These are phyloP conservation scores for Macadamia tetraphylla DNA, from an alignment of 164 flowering plant species.

Conservation along the genomic window DNA sequence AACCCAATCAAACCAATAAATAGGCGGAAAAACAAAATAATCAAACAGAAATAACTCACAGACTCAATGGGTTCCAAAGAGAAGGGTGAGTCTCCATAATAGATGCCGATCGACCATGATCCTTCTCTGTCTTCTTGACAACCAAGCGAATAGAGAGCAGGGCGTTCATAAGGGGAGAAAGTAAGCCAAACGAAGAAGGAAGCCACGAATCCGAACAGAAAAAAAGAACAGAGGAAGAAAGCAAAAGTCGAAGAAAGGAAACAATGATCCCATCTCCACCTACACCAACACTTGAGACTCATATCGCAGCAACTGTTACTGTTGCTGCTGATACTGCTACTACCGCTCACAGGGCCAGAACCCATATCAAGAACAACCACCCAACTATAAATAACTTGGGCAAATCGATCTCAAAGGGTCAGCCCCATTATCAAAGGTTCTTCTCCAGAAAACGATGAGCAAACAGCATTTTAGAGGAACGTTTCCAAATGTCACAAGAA, in stretches of 20 bases:
- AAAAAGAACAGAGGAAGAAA: conserved; percentile 31
- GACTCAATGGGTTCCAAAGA: conserved; percentile 69
- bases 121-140: conserved; percentile 81
- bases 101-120: conserved; percentile 88
- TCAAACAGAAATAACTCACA: conserved; percentile 26
- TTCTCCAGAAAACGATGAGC: too few relatives aligned
- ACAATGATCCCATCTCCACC: conserved; percentile 38
- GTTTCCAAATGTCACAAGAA: too few relatives aligned
- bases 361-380: neutral
- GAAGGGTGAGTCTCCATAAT: conserved; percentile 82
- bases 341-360: neutral
- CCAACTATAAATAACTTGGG: neutral
- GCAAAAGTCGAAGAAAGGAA: conserved; percentile 31
- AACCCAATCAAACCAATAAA: neutral
- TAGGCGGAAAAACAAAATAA: too few relatives aligned
- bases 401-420: neutral
- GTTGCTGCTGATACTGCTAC: neutral
- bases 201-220: conserved; percentile 36
- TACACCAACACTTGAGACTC: conserved; percentile 43
- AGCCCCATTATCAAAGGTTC: too few relatives aligned
- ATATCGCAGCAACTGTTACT: conserved; percentile 25
- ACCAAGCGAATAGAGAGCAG: conserved; percentile 29
- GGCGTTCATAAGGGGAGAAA: conserved; percentile 23
- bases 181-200: conserved; percentile 39
- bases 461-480: too few relatives aligned